Evolutionary conservation across 768 basidiomycete genomes (phyloP), one percentile per base, ranked within the genome.

Genomic region (Tylopilus rubrobrunneus): DNA sequence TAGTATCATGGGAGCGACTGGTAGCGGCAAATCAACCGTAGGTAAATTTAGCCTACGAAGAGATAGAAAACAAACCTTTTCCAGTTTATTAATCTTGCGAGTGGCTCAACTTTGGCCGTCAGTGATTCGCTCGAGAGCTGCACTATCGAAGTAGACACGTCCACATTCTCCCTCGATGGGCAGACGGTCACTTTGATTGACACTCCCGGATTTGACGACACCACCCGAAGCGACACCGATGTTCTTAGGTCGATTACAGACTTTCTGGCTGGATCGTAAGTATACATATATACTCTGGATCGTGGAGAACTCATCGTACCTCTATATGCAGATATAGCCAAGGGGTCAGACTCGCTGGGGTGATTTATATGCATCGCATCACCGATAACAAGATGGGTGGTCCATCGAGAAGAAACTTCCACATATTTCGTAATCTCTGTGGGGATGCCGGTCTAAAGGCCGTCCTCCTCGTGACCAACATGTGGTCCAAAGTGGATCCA

Each of bases 141-240:
- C 37, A 64, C 62, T 29, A n/a, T 57, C 44, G 57, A 66, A 14
- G 64, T 66, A 12, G 56, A 57, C 39, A 67, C 77, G 0, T 56
- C 70, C 9, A 67, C 76, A 0, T 80, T 83, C 59, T 56, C 67
- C 25, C 61, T 81, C 11, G 74, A 78, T 39, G 78, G 74, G 3
- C 66, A 65, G 10, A 61, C 51, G 15, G 70, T 83, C 34, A 75
- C 68, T 0, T 62, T 85, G 17, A 75, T 85, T 44, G 83, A 84
- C 57, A 84, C 83, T 0, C 82, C 83, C 0, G 83, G 83, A 6
- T 84, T 83, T 52, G 82, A 82, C 56, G 81, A 83, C 59, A 78
- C 80, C 4, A 55, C 48, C 10, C 71, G 69, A 45, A 77, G 72
- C 44, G 81, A 82, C 48, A 71, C 75, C 0, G 77, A 77, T 15